These are phyloP conservation scores for Phytophthora melonis DNA, from an alignment of 352 stramenopile species.

Conservation along the genomic window DNA sequence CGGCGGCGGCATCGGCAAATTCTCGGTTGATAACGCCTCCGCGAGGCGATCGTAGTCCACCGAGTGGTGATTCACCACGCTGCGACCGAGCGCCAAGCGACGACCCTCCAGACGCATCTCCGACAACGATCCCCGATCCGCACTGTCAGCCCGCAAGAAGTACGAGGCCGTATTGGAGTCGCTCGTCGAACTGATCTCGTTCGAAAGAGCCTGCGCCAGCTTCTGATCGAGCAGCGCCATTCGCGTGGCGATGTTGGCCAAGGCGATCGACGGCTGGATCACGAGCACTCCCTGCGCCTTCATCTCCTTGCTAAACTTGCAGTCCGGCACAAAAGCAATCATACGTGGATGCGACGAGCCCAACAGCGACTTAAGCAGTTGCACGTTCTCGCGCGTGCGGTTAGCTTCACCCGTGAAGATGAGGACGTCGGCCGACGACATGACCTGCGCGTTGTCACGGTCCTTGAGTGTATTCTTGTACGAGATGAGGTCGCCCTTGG, in stretches of 20 bases:
- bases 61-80: slow-evolving; percentile 74
- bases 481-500: slow-evolving; percentile 68
- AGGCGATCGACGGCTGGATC: slow-evolving; percentile 70
- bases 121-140: slow-evolving; percentile 45
- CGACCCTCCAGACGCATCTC: slow-evolving; percentile 53
- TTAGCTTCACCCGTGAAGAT: slow-evolving; percentile 65
- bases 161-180: slow-evolving; percentile 62
- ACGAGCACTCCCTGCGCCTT: slow-evolving; percentile 65
- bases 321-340: slow-evolving; percentile 63
- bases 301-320: slow-evolving; percentile 54
- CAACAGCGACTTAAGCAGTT: slow-evolving; percentile 50
- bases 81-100: slow-evolving; percentile 52
- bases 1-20: slow-evolving; percentile 53
- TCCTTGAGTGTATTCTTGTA: slow-evolving; percentile 73
- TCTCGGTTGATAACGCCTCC: slow-evolving; percentile 46
- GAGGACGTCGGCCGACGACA: slow-evolving; percentile 61
- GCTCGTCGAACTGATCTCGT: slow-evolving; percentile 58
- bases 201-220: slow-evolving; percentile 45
- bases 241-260: slow-evolving; percentile 70
- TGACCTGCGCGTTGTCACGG: slow-evolving; percentile 40
- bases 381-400: slow-evolving; percentile 60
- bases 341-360: slow-evolving; percentile 54
- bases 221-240: slow-evolving; percentile 64
- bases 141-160: slow-evolving; percentile 54
- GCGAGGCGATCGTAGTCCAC: slow-evolving; percentile 62